A percentile compares a stretch with the other conserved stretches of the same genome.
phyloP scores from a whole-genome alignment of 2,329 filamentous ascomycete species.

The Phialocephala subalpina region DNA sequence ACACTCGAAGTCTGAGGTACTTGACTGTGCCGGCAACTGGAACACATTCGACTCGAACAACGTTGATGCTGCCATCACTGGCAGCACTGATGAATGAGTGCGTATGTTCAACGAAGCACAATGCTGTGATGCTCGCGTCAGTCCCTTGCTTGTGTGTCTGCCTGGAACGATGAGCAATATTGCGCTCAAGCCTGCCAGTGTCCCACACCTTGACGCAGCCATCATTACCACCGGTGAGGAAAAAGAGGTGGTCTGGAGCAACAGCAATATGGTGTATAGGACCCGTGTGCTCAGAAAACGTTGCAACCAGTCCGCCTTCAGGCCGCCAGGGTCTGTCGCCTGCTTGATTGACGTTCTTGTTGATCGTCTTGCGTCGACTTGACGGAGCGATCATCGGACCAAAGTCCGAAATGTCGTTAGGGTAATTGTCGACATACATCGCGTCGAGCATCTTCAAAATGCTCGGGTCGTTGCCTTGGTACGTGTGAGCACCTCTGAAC shows the following conservation, averaged over 20 bases:
- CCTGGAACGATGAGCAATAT: constrained; percentile 85
- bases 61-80: constrained; percentile 88
- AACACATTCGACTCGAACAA: constrained; percentile 74
- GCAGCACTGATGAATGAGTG: constrained; percentile 93
- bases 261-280: constrained; percentile 83
- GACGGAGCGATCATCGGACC: constrained; percentile 82
- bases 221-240: constrained; percentile 92
- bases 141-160: constrained; percentile 82
- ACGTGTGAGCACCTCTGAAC: constrained; percentile 77
- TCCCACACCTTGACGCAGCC: constrained; percentile 95
- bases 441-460: constrained; percentile 79
- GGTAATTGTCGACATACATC: constrained; percentile 80
- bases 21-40: constrained; percentile 66
- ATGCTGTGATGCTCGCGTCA: constrained; percentile 76
- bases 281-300: constrained; percentile 86
- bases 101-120: constrained; percentile 93
- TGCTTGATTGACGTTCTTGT: constrained; percentile 42
- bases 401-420: constrained; percentile 72
- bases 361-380: constrained; percentile 59
- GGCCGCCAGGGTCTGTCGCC: constrained; percentile 78
- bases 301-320: constrained; percentile 82
- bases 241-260: constrained; percentile 92
- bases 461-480: constrained; percentile 78
- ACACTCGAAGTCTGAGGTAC: constrained; percentile 78
- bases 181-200: constrained; percentile 85